Evolutionary conservation across 495 filamentous ascomycete species (phyloP).

Genomic region (Ascodesmis nigricans): DNA sequence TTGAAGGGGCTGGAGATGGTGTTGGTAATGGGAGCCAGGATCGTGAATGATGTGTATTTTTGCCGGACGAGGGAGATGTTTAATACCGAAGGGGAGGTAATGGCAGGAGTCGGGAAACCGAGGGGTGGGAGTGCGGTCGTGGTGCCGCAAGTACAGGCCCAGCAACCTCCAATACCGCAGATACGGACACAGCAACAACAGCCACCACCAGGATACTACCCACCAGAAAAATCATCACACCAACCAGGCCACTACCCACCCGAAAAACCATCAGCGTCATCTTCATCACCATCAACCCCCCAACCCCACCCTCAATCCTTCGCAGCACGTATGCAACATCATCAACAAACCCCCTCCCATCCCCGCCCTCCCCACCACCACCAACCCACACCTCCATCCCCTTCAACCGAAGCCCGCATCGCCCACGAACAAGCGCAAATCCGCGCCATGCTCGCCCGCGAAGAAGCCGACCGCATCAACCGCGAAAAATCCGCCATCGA

Average conservation of each 20-base stretch:
- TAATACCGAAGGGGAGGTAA: no score
- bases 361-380: slow-evolving; percentile 29
- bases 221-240: slow-evolving; percentile 11
- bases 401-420: slow-evolving; percentile 24
- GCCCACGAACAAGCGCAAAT: slow-evolving; percentile 33
- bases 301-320: no score
- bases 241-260: slow-evolving; percentile 3
- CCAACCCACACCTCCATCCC: slow-evolving; percentile 37
- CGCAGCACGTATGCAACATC: slow-evolving; percentile 10
- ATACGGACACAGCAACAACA: slow-evolving; percentile 4
- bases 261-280: slow-evolving; percentile 5
- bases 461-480: slow-evolving; percentile 48
- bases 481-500: slow-evolving; percentile 50
- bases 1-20: slow-evolving; percentile 82
- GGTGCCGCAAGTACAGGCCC: no score
- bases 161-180: no score
- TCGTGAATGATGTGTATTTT: slow-evolving; percentile 75
- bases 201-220: slow-evolving; percentile 6
- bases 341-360: slow-evolving; percentile 12
- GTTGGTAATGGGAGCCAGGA: slow-evolving; percentile 55
- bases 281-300: no score
- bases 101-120: no score
- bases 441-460: slow-evolving; percentile 36
- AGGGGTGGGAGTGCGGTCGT: no score
- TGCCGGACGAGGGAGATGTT: slow-evolving; percentile 45